Evolutionary conservation across 164 flowering plant species (phyloP).

Genomic region (Hamamelis virginiana): DNA sequence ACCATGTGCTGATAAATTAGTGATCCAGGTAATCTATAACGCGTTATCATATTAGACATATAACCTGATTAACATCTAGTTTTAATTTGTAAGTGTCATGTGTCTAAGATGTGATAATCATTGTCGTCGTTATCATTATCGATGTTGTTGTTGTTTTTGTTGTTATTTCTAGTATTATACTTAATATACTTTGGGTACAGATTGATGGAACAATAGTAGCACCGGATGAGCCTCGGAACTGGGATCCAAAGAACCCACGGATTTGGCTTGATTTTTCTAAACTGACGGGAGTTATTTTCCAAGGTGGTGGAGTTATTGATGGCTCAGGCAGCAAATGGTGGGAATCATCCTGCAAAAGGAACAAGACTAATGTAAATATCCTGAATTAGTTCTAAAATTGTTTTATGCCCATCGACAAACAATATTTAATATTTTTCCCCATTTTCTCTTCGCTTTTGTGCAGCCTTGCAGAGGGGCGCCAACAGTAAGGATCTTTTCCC

Average conservation of each 20-base stretch:
- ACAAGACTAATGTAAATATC: conserved; percentile 66
- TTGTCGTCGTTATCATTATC: background rate
- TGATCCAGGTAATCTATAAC: conserved; percentile 56
- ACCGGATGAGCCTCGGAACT: conserved; percentile 75
- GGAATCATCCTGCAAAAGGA: conserved; percentile 93
- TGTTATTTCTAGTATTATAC: background rate
- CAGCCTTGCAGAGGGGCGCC: conserved; percentile 96
- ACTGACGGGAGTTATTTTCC: conserved; percentile 56
- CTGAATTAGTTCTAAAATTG: background rate
- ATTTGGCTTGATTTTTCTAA: conserved; percentile 79
- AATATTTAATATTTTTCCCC: conserved; percentile 9
- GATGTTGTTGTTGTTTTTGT: background rate
- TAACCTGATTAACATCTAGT: background rate
- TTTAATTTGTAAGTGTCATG: background rate
- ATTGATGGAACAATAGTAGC: conserved; percentile 84
- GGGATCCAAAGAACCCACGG: conserved; percentile 73
- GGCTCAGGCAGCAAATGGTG: conserved; percentile 97
- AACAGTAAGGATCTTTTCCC: conserved; percentile 49
- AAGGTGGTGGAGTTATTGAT: conserved; percentile 86
- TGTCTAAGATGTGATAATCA: background rate
- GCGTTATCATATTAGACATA: background rate
- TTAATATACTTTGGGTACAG: conserved; percentile 29
- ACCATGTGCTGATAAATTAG: conserved; percentile 63
- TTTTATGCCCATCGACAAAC: background rate
- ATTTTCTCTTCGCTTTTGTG: conserved; percentile 10